These are phyloP conservation scores for Penicillium sp. DNA, from an alignment of 2,329 filamentous ascomycete species.

Conservation along the genomic window DNA sequence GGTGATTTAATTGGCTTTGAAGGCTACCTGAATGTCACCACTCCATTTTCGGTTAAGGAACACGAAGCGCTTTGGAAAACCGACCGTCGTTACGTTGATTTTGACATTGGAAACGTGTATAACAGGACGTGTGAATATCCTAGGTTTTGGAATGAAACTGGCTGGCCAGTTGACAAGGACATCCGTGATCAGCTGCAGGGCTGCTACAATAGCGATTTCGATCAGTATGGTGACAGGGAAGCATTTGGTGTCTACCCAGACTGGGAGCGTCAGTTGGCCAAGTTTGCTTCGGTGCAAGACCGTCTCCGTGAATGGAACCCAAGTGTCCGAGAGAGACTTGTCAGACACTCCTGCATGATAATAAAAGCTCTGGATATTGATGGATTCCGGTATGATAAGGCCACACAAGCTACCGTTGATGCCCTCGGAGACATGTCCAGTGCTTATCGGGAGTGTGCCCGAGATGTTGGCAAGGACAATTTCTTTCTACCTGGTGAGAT, in stretches of 20 bases:
- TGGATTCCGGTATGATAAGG: constrained; percentile 71
- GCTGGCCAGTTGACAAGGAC: constrained; percentile 54
- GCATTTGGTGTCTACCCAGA: constrained; percentile 68
- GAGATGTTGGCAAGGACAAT: constrained; percentile 63
- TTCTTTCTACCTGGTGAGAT: constrained; percentile 70
- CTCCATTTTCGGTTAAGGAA: constrained; percentile 61
- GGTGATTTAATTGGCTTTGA: constrained; percentile 68
- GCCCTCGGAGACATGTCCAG: constrained; percentile 63
- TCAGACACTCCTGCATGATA: constrained; percentile 67
- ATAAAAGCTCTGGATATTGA: constrained; percentile 69
- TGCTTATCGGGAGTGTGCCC: constrained; percentile 62
- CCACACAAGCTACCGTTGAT: constrained; percentile 67
- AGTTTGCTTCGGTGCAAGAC: constrained; percentile 71
- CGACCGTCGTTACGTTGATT: constrained; percentile 62
- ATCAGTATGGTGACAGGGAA: constrained; percentile 68
- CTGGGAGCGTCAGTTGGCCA: constrained; percentile 67
- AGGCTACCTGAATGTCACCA: constrained; percentile 62
- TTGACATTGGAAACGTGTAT: constrained; percentile 59
- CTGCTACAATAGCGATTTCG: constrained; percentile 68
- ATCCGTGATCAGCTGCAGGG: constrained; percentile 56
- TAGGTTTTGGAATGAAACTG: constrained; percentile 65
- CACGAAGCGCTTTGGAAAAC: constrained; percentile 64
- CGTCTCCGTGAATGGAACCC: constrained; percentile 68
- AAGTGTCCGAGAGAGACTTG: constrained; percentile 61
- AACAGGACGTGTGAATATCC: constrained; percentile 63